These are phyloP conservation scores for Pythium rishiriense DNA, from an alignment of 352 stramenopile genomes.

Conservation along the genomic window DNA sequence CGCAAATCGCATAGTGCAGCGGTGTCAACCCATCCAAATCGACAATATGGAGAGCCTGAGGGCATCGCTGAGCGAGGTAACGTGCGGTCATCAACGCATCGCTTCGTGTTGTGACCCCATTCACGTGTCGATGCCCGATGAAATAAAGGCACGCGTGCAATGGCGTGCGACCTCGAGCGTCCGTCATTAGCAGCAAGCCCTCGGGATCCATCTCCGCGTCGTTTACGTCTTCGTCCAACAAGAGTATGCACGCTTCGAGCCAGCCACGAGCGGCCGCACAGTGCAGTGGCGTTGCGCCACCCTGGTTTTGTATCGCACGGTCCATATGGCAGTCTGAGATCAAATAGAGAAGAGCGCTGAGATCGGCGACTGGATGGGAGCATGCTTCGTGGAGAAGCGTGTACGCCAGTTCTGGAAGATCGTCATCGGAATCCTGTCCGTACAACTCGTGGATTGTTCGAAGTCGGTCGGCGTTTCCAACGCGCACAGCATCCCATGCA, in stretches of 20 bases:
- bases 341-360: conserved; percentile 9
- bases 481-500: conserved; percentile 46
- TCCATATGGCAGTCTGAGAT: background rate
- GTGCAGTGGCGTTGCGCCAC: conserved; percentile 49
- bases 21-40: conserved; percentile 43
- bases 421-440: background rate
- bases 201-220: conserved; percentile 21
- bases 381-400: conserved; percentile 69
- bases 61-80: conserved; percentile 35
- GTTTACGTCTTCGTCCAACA: conserved; percentile 29
- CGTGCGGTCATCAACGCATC: conserved; percentile 20
- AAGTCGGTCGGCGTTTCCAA: conserved; percentile 43
- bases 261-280: conserved; percentile 42
- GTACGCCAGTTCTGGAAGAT: background rate
- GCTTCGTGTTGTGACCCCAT: background rate
- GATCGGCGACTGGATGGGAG: conserved; percentile 14
- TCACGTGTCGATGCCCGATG: background rate
- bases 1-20: conserved; percentile 49
- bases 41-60: conserved; percentile 35
- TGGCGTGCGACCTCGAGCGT: conserved; percentile 46
- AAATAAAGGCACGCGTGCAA: conserved; percentile 24
- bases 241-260: conserved; percentile 43
- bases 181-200: conserved; percentile 32
- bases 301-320: background rate
- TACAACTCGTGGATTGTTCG: conserved; percentile 37